Base-by-base conservation (phyloP, 768 basidiomycete species). In the Pulveroboletus sp. region DNA sequence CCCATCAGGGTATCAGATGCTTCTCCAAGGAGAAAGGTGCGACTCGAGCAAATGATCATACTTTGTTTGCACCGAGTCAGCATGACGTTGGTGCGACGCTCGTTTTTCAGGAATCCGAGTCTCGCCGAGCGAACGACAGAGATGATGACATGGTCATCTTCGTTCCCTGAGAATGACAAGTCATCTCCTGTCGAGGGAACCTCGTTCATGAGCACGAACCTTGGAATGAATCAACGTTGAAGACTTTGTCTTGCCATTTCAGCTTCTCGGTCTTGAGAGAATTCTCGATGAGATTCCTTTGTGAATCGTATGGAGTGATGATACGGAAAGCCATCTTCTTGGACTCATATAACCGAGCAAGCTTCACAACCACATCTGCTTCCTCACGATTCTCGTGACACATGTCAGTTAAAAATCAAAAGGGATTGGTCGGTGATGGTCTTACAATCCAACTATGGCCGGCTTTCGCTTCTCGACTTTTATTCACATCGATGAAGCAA, bases 61-160 rank as follows among this genome's bases (percentile, higher is more conserved):
- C 80, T 81, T 42, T 65, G 63, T 63, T 83, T 83, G 71, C 83
- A 89, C 22, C 89, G 79, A 27, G 84, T 86, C 26, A 91, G 75
- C 88, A 93, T 89, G 40, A 92, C 89, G 78, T 92, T 93, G 39
- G 83, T 86, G 6, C 89, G 76, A 11, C 83, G 75, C 6, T 74
- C 48, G 56, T 80, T 82, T 13, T 61, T 68, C 17, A 92, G 69
- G 56, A 93, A 93, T 12, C 90, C 89, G 17, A 78, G 65, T 14
- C 64, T 70, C 5, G 65, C 54, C 2, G 86, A 74, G 20, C 86
- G 75, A 9, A 88, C 86, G 6, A 86, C 57, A 6, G 86, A 89
- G 29, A 90, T 68, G 45, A 90, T 76, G 45, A 90, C 81, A 37
- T 77, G 76, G 42, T 91, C 82, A 46, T 82, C 83, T 62, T 92